Conservation (phyloP, 441 rosid species). For the Theobroma grandiflorum region DNA sequence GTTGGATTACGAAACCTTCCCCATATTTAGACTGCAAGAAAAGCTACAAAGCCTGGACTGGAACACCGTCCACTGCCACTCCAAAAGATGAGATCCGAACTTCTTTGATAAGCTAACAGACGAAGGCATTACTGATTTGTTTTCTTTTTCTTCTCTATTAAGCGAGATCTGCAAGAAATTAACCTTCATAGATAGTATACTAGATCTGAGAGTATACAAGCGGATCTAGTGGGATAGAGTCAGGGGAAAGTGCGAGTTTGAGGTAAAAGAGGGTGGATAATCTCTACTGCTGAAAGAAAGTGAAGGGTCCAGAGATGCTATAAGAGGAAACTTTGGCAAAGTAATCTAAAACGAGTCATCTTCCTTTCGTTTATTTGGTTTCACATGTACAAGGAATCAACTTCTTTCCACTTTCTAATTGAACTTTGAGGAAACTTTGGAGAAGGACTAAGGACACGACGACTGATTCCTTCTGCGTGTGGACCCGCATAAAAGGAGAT, state of each 20-base stretch:
- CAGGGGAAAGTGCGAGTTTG: neutral
- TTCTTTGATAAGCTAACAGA: neutral
- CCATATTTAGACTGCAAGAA: neutral
- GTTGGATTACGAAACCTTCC: too few relatives aligned
- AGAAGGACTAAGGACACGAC: too few relatives aligned
- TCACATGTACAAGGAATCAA: too few relatives aligned
- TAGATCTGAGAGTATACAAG: neutral
- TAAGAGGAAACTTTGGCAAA: neutral
- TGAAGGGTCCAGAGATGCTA: neutral
- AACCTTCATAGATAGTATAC: neutral
- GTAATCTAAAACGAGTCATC: neutral
- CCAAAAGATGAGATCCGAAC: neutral
- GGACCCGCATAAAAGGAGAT: neutral
- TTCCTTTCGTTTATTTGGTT: too few relatives aligned
- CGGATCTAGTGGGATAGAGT: neutral
- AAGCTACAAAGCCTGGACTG: neutral
- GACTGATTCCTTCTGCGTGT: neutral
- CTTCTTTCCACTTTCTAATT: neutral
- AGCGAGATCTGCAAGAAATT: neutral
- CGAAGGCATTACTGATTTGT: neutral
- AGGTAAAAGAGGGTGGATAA: neutral
- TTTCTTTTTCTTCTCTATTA: neutral
- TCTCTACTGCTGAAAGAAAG: neutral
- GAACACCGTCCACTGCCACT: neutral
- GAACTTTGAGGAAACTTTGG: neutral